Base-by-base conservation (phyloP, 441 rosid genomes). In the Adansonia rubrostipa region DNA sequence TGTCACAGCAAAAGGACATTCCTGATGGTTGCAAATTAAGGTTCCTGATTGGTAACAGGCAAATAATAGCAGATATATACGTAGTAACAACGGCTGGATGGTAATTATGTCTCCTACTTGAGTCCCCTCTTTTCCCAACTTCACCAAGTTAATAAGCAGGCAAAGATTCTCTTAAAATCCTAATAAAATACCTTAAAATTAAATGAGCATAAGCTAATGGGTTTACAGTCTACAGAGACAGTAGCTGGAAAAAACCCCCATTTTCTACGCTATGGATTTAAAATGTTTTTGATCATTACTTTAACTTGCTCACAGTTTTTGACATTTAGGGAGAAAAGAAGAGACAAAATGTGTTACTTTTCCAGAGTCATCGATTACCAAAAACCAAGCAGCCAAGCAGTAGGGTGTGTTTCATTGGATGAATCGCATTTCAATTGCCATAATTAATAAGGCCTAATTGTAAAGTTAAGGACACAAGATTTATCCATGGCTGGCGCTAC, bases 401-500 rank as follows among this genome's bases (percentile, higher is more conserved):
- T 20, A 47, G 73, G 11, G 17, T 67, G 42, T 48, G 73, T 48
- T 22, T 48, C 73, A 22, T 48, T 69, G 6, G 57, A 22, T 69
- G 13, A 65, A 7, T 48, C 45, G 28, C 74, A 22, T 50, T 70
- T n/a, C 51, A 15, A 7, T 48, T 19, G 13, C 13, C 44, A 22
- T 24, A 1, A 11, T 13, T 22, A 62, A 60, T 24, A 22, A 60
- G 61, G 61, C 61, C n/a, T 24, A 22, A 13, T 47, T 24, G 19
- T 24, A 50, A 22, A 10, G 44, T 48, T 36, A 14, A 13, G 20
- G 13, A 24, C 58, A 6, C 74, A 47, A 7, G 11, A 69, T 47
- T 69, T 48, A 13, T 50, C 67, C 20, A 36, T 36, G 5, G 42
- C 42, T 36, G 42, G 42, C 42, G 42, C 42, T 47, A 47, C 51